These are phyloP conservation scores for Adansonia digitata DNA, from an alignment of 345 rosid species.

Conservation along the genomic window DNA sequence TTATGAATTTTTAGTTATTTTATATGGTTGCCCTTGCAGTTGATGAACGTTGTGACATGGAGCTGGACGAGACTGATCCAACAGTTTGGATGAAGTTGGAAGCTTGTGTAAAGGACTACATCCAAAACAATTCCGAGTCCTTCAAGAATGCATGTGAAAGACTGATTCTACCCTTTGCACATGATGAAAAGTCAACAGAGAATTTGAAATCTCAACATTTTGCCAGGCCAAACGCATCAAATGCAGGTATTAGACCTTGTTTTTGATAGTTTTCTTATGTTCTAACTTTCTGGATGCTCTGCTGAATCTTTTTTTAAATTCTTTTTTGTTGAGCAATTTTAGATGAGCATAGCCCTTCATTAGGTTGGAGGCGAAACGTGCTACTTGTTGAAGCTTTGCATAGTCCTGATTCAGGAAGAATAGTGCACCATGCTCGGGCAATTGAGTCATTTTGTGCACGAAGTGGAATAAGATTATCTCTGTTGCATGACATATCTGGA, in stretches of 20 bases:
- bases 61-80: slow-evolving; percentile 98
- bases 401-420: slow-evolving; percentile 80
- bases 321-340: slow-evolving; percentile 12
- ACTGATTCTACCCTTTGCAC: slow-evolving; percentile 68
- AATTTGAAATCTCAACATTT: slow-evolving; percentile 46
- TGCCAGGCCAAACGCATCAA: slow-evolving; percentile 29
- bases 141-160: slow-evolving; percentile 70
- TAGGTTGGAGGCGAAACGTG: slow-evolving; percentile 95
- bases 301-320: slow-evolving; percentile 23
- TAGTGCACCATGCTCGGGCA: slow-evolving; percentile 77
- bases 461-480: slow-evolving; percentile 66
- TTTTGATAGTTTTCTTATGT: neutral
- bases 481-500: slow-evolving; percentile 56
- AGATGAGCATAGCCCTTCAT: slow-evolving; percentile 64
- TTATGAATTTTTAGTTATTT: slow-evolving; percentile 12
- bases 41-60: slow-evolving; percentile 97
- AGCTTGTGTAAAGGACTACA: slow-evolving; percentile 76
- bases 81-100: slow-evolving; percentile 88
- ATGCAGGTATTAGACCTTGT: slow-evolving; percentile 34
- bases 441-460: slow-evolving; percentile 79
- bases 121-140: slow-evolving; percentile 60
- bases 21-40: slow-evolving; percentile 39
- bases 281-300: slow-evolving; percentile 8
- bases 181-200: slow-evolving; percentile 66
- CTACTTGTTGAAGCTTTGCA: slow-evolving; percentile 93